These are phyloP conservation scores for Senecio squalidus DNA, from an alignment of 140 eudicot genomes.

Conservation along the genomic window DNA sequence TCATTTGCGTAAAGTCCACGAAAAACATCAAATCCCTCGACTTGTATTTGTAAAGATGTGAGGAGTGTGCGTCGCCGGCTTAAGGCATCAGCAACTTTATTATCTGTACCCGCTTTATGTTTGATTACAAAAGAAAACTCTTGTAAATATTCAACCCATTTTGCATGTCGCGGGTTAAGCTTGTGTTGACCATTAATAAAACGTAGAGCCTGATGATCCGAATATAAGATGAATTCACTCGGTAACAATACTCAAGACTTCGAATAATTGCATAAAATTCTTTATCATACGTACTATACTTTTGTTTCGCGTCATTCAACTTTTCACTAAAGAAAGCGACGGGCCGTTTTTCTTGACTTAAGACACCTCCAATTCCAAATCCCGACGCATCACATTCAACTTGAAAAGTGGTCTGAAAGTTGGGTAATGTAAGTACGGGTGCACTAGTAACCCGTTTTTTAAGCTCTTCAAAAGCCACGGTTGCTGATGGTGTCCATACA, in stretches of 20 bases:
- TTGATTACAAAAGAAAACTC: background rate
- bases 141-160: background rate
- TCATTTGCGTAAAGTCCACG: background rate
- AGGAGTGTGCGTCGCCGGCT: background rate
- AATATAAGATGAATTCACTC: background rate
- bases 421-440: background rate
- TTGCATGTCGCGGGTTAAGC: background rate
- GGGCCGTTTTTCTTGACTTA: background rate
- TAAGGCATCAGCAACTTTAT: background rate
- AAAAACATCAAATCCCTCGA: background rate
- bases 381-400: constrained; percentile 1
- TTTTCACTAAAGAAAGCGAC: constrained; percentile 23
- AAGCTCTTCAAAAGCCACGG: background rate
- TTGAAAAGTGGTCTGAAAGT: constrained; percentile 5
- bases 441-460: background rate
- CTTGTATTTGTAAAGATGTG: background rate
- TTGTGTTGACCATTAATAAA: background rate
- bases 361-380: background rate
- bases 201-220: background rate
- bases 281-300: constrained; percentile 17
- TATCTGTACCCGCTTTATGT: background rate
- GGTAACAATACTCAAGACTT: background rate
- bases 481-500: background rate
- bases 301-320: background rate
- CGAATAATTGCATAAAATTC: background rate